A percentile compares a stretch with the other conserved stretches of the same genome.
Evolutionary conservation across 768 basidiomycete species (phyloP).

Genomic region (Naganishia onofrii): DNA sequence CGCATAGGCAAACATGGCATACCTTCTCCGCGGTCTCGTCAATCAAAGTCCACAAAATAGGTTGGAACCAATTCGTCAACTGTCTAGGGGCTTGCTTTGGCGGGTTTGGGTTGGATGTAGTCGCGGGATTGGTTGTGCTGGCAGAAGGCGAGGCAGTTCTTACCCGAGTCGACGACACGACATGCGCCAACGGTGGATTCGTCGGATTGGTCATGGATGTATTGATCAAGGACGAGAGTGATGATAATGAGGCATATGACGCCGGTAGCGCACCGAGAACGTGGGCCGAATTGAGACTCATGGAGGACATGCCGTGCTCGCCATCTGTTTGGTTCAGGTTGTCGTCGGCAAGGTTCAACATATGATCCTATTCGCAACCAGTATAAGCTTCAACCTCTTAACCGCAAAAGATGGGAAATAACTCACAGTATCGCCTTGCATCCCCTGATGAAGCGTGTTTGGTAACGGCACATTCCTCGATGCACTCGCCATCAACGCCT

Average conservation of each 20-base stretch:
- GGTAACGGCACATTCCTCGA: slow-evolving; percentile 16
- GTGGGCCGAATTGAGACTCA: slow-evolving; percentile 2
- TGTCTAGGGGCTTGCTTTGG: background rate
- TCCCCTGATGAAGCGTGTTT: background rate
- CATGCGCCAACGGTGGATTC: background rate
- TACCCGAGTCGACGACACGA: background rate
- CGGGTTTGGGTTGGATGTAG: too few species aligned
- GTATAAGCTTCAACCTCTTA: background rate
- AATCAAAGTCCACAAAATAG: slow-evolving; percentile 15
- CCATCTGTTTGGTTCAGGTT: background rate
- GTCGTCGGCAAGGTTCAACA: slow-evolving; percentile 2
- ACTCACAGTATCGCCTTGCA: slow-evolving; percentile 16
- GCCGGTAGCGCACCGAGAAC: background rate
- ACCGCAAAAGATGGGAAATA: background rate
- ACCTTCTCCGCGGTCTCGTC: slow-evolving; percentile 18
- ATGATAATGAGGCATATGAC: background rate
- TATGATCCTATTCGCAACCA: background rate
- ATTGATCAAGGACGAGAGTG: background rate
- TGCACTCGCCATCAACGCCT: slow-evolving; percentile 17
- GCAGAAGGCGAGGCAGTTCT: background rate
- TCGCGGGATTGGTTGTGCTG: too few species aligned
- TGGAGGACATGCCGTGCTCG: slow-evolving; percentile 13
- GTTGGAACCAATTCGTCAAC: slow-evolving; percentile 21
- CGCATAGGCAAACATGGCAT: background rate
- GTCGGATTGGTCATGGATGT: background rate